These are phyloP conservation scores for Deakozyma indianensis DNA, from an alignment of 805 yeast species.

Conservation along the genomic window DNA sequence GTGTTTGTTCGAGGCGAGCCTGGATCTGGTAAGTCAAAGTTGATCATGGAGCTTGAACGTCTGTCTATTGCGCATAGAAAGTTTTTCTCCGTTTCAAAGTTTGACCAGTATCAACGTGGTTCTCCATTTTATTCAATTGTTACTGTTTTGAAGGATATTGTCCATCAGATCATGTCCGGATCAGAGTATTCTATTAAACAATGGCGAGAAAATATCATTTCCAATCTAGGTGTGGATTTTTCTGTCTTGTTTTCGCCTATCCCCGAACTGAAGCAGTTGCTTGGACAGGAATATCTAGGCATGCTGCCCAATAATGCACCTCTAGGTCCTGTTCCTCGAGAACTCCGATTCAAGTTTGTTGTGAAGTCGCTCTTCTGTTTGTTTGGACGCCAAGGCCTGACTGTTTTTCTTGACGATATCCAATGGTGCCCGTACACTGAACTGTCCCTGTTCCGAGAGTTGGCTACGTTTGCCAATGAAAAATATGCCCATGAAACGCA, in stretches of 20 bases:
- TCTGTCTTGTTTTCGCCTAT: slow-evolving; percentile 26
- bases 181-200: slow-evolving; percentile 22
- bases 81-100: slow-evolving; percentile 19
- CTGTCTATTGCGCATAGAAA: slow-evolving; percentile 21
- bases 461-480: slow-evolving; percentile 17
- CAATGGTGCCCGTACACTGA: slow-evolving; percentile 28
- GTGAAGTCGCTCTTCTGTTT: slow-evolving; percentile 29
- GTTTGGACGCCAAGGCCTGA: slow-evolving; percentile 28
- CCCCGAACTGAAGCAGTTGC: slow-evolving; percentile 30
- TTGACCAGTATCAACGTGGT: slow-evolving; percentile 16
- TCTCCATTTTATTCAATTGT: slow-evolving; percentile 25
- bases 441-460: slow-evolving; percentile 13
- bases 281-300: slow-evolving; percentile 28
- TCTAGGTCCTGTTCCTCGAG: slow-evolving; percentile 20
- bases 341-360: slow-evolving; percentile 28
- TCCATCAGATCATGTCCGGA: slow-evolving; percentile 29
- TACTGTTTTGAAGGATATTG: slow-evolving; percentile 25
- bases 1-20: slow-evolving; percentile 27
- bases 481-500: slow-evolving; percentile 13
- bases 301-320: slow-evolving; percentile 14
- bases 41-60: slow-evolving; percentile 26
- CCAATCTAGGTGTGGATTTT: slow-evolving; percentile 28
- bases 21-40: slow-evolving; percentile 33
- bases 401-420: slow-evolving; percentile 32
- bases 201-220: slow-evolving; percentile 29